Evolutionary conservation across 2,329 filamentous ascomycete genomes (phyloP).

Genomic region (Chalaropsis thielavioides): DNA sequence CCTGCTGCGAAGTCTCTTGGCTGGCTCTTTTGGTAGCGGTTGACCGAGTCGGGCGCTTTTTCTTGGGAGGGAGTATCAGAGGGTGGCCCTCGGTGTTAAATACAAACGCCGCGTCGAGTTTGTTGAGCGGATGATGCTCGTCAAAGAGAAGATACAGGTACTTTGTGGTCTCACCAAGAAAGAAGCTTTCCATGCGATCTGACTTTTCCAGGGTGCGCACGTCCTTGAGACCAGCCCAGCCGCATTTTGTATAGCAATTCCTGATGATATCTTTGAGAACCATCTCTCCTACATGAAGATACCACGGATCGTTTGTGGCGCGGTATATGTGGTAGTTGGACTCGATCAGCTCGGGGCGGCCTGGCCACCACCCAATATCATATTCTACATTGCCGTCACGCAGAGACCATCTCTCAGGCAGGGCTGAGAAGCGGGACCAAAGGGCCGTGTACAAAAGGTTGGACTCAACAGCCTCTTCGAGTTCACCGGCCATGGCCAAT

Average conservation of each 20-base stretch:
- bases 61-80: conserved; percentile 54
- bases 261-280: conserved; percentile 73
- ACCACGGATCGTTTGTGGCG: conserved; percentile 90
- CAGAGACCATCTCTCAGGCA: conserved; percentile 90
- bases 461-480: conserved; percentile 81
- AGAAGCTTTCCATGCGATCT: conserved; percentile 98
- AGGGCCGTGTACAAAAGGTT: conserved; percentile 84
- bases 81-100: conserved; percentile 96
- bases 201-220: conserved; percentile 70
- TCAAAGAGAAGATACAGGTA: conserved; percentile 91
- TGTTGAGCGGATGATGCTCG: conserved; percentile 71
- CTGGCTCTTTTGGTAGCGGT: not conserved
- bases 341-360: conserved; percentile 91
- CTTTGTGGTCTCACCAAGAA: conserved; percentile 89
- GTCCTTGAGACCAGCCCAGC: conserved; percentile 82
- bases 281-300: conserved; percentile 93
- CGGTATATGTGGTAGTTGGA: conserved; percentile 93
- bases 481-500: conserved; percentile 68
- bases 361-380: conserved; percentile 86
- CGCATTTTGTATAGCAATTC: conserved; percentile 79
- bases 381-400: conserved; percentile 70
- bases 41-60: not conserved
- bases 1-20: conserved; percentile 6
- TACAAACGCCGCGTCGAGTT: conserved; percentile 71
- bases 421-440: conserved; percentile 86